Evolutionary conservation across 495 filamentous ascomycete species (phyloP).

Genomic region (Bathelium albidoporum): DNA sequence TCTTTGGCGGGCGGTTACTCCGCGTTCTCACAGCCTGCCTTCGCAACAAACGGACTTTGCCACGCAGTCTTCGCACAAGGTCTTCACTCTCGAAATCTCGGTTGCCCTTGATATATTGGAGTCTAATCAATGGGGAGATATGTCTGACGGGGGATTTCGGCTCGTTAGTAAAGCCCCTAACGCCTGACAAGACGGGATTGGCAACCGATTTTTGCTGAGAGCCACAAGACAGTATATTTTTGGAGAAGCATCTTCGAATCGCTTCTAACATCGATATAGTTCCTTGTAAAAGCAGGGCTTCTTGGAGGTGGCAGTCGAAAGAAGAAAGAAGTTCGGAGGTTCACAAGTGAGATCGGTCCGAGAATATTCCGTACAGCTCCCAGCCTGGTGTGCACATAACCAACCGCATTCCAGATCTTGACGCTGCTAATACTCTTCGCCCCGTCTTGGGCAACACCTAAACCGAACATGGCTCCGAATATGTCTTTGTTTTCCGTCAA

Average conservation of each 20-base stretch:
- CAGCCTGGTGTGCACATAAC: not conserved
- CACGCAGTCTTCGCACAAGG: not conserved
- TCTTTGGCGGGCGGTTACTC: not conserved
- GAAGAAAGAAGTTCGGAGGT: not conserved
- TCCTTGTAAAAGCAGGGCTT: not conserved
- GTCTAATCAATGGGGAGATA: not conserved
- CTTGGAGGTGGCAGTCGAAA: no score
- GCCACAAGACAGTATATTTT: not conserved
- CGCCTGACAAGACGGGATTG: not conserved
- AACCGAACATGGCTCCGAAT: constrained; percentile 46
- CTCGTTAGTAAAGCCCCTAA: not conserved
- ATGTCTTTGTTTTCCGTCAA: constrained; percentile 88
- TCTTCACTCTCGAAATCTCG: not conserved
- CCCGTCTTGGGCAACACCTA: no score
- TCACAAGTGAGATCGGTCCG: not conserved
- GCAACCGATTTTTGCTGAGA: no score
- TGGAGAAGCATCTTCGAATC: not conserved
- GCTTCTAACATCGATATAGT: not conserved
- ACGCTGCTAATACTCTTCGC: not conserved
- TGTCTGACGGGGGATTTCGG: not conserved
- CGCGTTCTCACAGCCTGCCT: not conserved
- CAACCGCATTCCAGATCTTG: not conserved
- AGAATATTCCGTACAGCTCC: not conserved
- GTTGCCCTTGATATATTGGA: not conserved
- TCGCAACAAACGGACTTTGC: not conserved